phyloP scores from a whole-genome alignment of 1,284 basidiomycete genomes.

The Marasmius fiardii region DNA sequence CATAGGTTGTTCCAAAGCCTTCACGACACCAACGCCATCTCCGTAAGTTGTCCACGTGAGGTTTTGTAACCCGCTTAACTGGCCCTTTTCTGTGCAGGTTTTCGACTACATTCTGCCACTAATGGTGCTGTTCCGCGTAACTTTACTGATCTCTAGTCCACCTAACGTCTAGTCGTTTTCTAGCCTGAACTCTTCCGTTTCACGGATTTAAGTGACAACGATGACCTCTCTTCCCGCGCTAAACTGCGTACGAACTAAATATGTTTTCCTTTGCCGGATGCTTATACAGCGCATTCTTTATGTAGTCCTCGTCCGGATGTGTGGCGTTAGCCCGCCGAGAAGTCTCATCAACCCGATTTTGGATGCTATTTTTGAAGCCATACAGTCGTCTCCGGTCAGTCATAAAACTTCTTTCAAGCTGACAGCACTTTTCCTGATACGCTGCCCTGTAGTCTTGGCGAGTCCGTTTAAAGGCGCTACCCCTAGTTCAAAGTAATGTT shows the following conservation, averaged over 20 bases:
- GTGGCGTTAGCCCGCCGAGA: slow-evolving; percentile 65
- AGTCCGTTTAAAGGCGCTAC: slow-evolving; percentile 67
- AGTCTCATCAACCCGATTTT: slow-evolving; percentile 56
- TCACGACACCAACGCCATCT: slow-evolving; percentile 72
- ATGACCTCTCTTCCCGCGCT: slow-evolving; percentile 59
- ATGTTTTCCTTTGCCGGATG: too few relatives aligned
- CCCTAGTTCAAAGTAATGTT: slow-evolving; percentile 65
- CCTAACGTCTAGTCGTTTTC: slow-evolving; percentile 6
- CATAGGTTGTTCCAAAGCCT: slow-evolving; percentile 71
- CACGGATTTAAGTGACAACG: slow-evolving; percentile 72
- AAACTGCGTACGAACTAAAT: slow-evolving; percentile 28
- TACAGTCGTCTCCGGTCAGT: slow-evolving; percentile 61
- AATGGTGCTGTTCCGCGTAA: slow-evolving; percentile 45
- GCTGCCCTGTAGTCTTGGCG: slow-evolving; percentile 58
- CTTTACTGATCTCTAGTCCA: slow-evolving; percentile 4
- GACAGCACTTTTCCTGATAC: not conserved
- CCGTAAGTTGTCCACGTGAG: slow-evolving; percentile 22
- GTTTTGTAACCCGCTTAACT: not conserved
- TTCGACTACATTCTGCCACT: slow-evolving; percentile 82
- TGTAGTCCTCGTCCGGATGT: slow-evolving; percentile 65
- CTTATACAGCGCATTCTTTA: not conserved
- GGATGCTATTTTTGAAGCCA: slow-evolving; percentile 63
- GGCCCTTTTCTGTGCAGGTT: slow-evolving; percentile 14
- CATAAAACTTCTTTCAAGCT: not conserved
- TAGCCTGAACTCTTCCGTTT: slow-evolving; percentile 73